These are phyloP conservation scores for Spinacia oleracea DNA, from an alignment of 179 eudicot species.

Conservation along the genomic window DNA sequence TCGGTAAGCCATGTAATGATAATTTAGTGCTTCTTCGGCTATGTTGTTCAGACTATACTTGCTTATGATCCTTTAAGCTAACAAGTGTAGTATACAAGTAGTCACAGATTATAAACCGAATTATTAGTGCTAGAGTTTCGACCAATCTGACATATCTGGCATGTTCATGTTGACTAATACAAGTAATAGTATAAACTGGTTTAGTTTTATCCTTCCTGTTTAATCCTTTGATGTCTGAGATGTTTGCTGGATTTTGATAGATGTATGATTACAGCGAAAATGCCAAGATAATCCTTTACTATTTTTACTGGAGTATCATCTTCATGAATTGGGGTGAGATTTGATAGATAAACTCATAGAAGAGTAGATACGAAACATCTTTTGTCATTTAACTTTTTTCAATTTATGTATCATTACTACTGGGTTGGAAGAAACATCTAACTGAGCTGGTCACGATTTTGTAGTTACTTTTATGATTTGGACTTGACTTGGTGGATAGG, in stretches of 20 bases:
- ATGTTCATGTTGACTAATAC: not conserved
- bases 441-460: not conserved
- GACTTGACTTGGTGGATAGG: not conserved
- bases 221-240: not conserved
- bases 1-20: not conserved
- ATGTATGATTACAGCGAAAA: not conserved
- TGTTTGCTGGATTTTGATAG: not conserved
- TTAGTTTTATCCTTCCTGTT: not conserved
- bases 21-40: not conserved
- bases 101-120: not conserved
- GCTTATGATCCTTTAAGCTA: not conserved
- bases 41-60: not conserved
- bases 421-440: slow-evolving; percentile 1
- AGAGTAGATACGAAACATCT: too few relatives aligned
- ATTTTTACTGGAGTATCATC: not conserved
- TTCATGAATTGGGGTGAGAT: not conserved
- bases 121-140: not conserved
- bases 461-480: not conserved
- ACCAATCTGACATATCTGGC: not conserved
- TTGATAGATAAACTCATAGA: not conserved
- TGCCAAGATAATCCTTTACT: not conserved
- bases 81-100: not conserved
- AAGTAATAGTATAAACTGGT: not conserved
- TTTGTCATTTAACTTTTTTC: not conserved
- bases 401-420: not conserved